phyloP scores from a whole-genome alignment of 805 yeast species.

The Candida xiaguanensis region DNA sequence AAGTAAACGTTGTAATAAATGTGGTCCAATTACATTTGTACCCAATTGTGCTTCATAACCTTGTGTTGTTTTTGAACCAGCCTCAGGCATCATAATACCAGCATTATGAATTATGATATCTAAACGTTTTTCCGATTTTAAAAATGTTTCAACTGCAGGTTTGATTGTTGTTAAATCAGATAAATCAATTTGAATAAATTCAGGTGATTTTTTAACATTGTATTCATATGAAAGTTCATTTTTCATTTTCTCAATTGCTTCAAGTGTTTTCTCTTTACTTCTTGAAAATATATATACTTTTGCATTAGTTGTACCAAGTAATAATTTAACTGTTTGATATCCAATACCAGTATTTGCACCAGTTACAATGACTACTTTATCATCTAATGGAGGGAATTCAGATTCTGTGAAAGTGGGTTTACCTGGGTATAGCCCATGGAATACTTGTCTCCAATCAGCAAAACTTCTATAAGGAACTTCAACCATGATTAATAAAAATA shows the following conservation, averaged over 20 bases:
- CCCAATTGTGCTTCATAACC: constrained; percentile 33
- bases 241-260: constrained; percentile 22
- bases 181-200: constrained; percentile 21
- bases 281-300: constrained; percentile 37
- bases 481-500: not conserved
- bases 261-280: constrained; percentile 24
- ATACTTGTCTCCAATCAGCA: constrained; percentile 6
- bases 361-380: constrained; percentile 36
- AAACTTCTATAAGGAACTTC: constrained; percentile 6
- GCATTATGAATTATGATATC: constrained; percentile 23
- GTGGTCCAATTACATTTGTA: constrained; percentile 21
- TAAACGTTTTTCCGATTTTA: constrained; percentile 11
- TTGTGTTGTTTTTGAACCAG: constrained; percentile 23
- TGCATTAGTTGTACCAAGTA: constrained; percentile 26
- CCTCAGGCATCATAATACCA: constrained; percentile 27
- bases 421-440: constrained; percentile 10
- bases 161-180: constrained; percentile 41
- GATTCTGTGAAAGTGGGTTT: constrained; percentile 10
- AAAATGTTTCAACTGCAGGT: constrained; percentile 29
- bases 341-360: constrained; percentile 38
- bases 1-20: constrained; percentile 10
- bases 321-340: constrained; percentile 25
- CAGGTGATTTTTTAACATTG: constrained; percentile 9
- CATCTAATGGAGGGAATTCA: constrained; percentile 28
- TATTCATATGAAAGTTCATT: constrained; percentile 17